Evolutionary conservation across 208 protist genomes (phyloP), one percentile per base, ranked within the genome.

Genomic region (Leishmania mexicana): DNA sequence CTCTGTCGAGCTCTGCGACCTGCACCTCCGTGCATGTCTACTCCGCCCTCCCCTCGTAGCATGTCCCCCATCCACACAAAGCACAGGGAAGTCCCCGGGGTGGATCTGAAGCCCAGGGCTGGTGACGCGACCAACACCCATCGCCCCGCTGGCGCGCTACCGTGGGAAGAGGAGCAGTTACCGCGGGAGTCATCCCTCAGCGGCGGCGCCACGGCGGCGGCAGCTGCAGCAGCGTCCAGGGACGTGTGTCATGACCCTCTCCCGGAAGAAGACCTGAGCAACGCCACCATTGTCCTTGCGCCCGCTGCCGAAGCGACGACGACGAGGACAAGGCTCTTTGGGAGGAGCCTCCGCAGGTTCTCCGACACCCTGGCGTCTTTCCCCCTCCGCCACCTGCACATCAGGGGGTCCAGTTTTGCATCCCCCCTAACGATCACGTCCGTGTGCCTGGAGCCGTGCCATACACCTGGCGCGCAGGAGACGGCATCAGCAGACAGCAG

Each of bases 1-100:
- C 3, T 28, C 3, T 15, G 42, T 49, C 15, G 3, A 53, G 5
- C 42, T n/a, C 10, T 73, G 11, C 7, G 19, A 49, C 40, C 67
- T 73, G 42, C 24, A n/a, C 45, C 1, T n/a, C 42, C 28, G 19
- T 71, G 65, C 19, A 13, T 28, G 62, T 68, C 13, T 40, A 42
- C 31, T 15, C 62, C 28, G 19, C 65, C 65, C 38, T 11, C 38
- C 21, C 65, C 65, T 6, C 19, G 40, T 2, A 35, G 42, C n/a
- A 80, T 80, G 77, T 58, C 64, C 15, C 64, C 77, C 49, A 80
- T 78, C 24, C 54, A 78, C 74, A 45, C 0, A 38, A 60, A 45
- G 53, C 21, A 47, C 21, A 7, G 38, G 13, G 40, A 78, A 28
- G 54, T 4, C n/a, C 38, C 67, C 24, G 10, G 24, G 15, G 49